A percentile compares a stretch with the other conserved stretches of the same genome.
These are phyloP conservation scores for Eutypella sp. DNA, from an alignment of 2,329 filamentous ascomycete genomes.

Conservation along the genomic window DNA sequence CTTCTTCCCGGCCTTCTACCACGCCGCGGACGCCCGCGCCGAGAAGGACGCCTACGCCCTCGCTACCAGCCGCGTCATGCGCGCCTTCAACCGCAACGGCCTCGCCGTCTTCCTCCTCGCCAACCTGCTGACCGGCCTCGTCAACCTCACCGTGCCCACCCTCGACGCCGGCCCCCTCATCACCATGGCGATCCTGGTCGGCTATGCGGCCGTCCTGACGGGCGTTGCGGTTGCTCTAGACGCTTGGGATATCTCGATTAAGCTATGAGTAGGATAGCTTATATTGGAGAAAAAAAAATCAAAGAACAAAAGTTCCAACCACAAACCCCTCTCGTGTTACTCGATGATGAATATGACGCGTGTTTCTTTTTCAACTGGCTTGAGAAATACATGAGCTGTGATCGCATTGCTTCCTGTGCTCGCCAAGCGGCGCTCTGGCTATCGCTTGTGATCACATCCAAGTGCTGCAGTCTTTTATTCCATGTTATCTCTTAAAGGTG, in stretches of 20 bases:
- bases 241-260: conserved; percentile 62
- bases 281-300: too few relatives aligned
- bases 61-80: conserved; percentile 76
- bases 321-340: too few relatives aligned
- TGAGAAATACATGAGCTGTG: too few relatives aligned
- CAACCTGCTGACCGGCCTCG: conserved; percentile 81
- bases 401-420: too few relatives aligned
- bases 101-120: conserved; percentile 79
- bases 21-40: conserved; percentile 44
- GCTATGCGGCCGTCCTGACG: conserved; percentile 65
- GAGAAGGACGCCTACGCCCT: conserved; percentile 61
- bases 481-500: too few relatives aligned
- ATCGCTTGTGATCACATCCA: too few relatives aligned
- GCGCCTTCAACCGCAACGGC: conserved; percentile 84
- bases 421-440: too few relatives aligned
- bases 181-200: conserved; percentile 70
- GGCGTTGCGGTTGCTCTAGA: conserved; percentile 64
- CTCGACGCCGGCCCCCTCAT: conserved; percentile 60
- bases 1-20: conserved; percentile 70
- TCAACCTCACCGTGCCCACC: conserved; percentile 84
- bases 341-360: too few relatives aligned
- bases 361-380: too few relatives aligned
- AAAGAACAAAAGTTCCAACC: too few relatives aligned
- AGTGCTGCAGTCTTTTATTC: too few relatives aligned
- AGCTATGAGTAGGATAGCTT: too few relatives aligned